Conservation (phyloP, 2,329 filamentous ascomycete species). For the Zymoseptoria tritici region DNA sequence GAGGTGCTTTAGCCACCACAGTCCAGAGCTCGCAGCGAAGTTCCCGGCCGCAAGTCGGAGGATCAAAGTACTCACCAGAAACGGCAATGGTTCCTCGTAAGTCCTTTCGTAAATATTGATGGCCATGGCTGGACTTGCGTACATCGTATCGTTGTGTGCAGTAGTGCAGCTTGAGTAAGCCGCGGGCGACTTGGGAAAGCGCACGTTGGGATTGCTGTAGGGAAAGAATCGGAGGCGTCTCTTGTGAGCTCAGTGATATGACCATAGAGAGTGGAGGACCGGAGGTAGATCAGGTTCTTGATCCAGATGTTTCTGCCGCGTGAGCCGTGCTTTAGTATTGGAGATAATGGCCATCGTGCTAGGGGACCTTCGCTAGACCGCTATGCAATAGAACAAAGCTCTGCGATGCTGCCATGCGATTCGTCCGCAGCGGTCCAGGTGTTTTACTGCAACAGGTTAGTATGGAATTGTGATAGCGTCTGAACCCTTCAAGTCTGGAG, state of each 20-base stretch:
- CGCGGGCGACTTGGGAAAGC: neutral
- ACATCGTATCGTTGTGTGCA: neutral
- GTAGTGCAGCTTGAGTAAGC: neutral
- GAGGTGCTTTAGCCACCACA: neutral
- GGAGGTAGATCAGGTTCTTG: neutral
- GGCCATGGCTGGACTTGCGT: neutral
- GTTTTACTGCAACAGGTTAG: neutral
- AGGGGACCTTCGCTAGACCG: neutral
- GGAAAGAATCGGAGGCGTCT: neutral
- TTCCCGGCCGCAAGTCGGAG: neutral
- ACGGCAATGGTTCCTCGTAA: neutral
- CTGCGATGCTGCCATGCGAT: neutral
- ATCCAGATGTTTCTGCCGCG: neutral
- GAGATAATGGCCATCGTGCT: neutral
- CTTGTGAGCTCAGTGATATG: neutral
- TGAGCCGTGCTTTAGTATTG: neutral
- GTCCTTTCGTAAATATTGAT: neutral
- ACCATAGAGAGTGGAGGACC: no score
- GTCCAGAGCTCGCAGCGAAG: neutral
- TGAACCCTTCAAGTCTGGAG: neutral
- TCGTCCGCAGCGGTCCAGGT: neutral
- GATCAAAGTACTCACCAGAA: neutral
- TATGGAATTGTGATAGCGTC: neutral
- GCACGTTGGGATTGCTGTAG: neutral
- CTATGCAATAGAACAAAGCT: neutral